Evolutionary conservation across 495 filamentous ascomycete genomes (phyloP), one percentile per base, ranked within the genome.

Genomic region (Aspergillus coremiiformis): DNA sequence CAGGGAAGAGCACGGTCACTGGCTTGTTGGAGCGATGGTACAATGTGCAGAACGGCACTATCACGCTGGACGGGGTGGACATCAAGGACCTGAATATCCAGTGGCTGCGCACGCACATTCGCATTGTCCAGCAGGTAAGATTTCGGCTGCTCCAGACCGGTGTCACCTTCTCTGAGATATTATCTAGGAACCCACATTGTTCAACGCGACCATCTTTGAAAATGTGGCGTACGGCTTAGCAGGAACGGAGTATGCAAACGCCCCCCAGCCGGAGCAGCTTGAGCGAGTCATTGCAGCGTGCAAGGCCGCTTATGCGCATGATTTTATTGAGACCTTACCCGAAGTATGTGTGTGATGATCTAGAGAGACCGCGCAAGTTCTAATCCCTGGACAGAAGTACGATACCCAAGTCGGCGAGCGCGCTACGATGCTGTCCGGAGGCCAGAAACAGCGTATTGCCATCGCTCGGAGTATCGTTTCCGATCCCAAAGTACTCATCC

Each of bases 401-500:
- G 39, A 55, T 2, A 66, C 65, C 0, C 20, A 52, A 2, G 53
- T 66, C 21, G 63, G 65, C 11, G 61, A 57, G 27, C 11, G 52
- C 15, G 64, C 35, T 0, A n/a, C 37, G 3, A 50, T 43, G 59
- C 60, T 78, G 53, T 51, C 39, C 58, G 43, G 69, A 55, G 47
- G 66, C 62, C 51, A 86, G 51, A 74, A 75, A 29, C 82, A 85
- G 58, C 66, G 83, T 23, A 62, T 86, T 6, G 75, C 80, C 5
- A 62, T 84, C 19, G 87, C 88, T 2, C 75, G 88, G 43, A 84
- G 84, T 17, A 80, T 94, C 39, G 81, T 92, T 19, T 82, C 78
- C 14, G 78, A 92, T 57, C 88, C 88, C 8, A 86, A 84, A 65
- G 82, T 94, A 59, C 74, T 94, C 1, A 70, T 94, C 8, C 61